Base-by-base conservation (phyloP, 2,329 filamentous ascomycete genomes). In the Colletotrichum cuscutae region DNA sequence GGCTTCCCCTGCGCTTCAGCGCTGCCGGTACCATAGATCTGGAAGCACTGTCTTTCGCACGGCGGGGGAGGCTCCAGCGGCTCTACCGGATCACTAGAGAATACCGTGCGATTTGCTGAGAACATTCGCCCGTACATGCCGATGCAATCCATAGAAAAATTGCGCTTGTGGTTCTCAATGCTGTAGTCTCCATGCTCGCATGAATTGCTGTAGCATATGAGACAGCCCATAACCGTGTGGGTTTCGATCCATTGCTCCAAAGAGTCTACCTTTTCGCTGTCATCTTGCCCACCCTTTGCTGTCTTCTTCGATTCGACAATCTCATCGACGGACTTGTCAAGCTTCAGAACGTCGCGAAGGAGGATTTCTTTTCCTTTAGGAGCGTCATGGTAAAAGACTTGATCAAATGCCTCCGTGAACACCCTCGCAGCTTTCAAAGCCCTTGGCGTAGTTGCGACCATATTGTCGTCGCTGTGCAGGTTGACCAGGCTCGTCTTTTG, bases 181-280 rank as follows among this genome's bases (percentile, higher is more conserved):
- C 89, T 87, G 64, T 89, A 90, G 66, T 90, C 89, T 58, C 89
- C 89, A 74, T 91, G 89, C 76, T 91, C 89, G 72, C 89, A 91
- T 13, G 89, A 89, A 77, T 90, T 87, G 63, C 88, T 88, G 76
- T 86, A 88, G 79, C 89, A 91, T 64, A 90, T 86, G n/a, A 89
- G 80, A 75, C 89, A 91, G 13, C 87, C 87, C 19, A 91, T 82
- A 11, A 88, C 83, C 37, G 85, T 85, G 76, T 90, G 89, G 1
- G 87, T 90, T 61, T 87, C 86, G 28, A 91, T 77, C 46, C 85
- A 77, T 58, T 80, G 78, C 52, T 78, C 77, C 15, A 76, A 62
- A 49, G 68, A 65, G 32, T 71, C 64, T 1, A 80, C 82, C 42
- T 83, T 81, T 52, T 82, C 74, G 30, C 77, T 74, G 46, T 82